A percentile compares a stretch with the other conserved stretches of the same genome.
Evolutionary conservation across 305 asterid genomes (phyloP).

Genomic region (Fraxinus sp.): DNA sequence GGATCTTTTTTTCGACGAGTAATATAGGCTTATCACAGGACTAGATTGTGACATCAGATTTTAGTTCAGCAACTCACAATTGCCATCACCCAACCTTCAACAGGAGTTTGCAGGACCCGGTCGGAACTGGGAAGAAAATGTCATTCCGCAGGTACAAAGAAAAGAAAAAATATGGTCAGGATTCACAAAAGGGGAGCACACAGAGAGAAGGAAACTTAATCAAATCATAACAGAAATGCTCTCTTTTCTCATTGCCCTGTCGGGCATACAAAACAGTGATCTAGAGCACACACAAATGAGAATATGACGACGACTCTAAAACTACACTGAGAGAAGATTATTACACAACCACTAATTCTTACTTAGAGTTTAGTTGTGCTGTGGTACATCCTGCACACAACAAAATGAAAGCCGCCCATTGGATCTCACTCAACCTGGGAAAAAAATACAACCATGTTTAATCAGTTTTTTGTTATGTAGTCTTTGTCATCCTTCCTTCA

Average conservation of each 20-base stretch:
- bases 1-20: conserved; percentile 8
- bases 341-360: conserved; percentile 33
- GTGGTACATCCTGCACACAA: conserved; percentile 99
- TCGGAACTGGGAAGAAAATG: conserved; percentile 70
- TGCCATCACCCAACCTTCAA: conserved; percentile 99
- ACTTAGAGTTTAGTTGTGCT: conserved; percentile 95
- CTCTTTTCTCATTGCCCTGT: conserved; percentile 2
- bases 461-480: conserved; percentile 19
- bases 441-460: conserved; percentile 5
- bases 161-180: conserved; percentile 23
- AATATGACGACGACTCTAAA: conserved; percentile 4
- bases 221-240: conserved; percentile 6
- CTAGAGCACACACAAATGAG: not conserved
- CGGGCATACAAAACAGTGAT: not conserved
- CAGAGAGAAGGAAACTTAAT: conserved; percentile 6
- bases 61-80: conserved; percentile 66
- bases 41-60: conserved; percentile 19
- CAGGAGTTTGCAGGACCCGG: conserved; percentile 81
- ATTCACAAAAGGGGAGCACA: conserved; percentile 16
- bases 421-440: conserved; percentile 87
- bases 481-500: not conserved
- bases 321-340: conserved; percentile 11
- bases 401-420: conserved; percentile 95
- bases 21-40: conserved; percentile 8
- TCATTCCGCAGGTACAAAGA: conserved; percentile 28